Evolutionary conservation across 805 yeast species (phyloP).

Genomic region (Monosporozyma unispora): DNA sequence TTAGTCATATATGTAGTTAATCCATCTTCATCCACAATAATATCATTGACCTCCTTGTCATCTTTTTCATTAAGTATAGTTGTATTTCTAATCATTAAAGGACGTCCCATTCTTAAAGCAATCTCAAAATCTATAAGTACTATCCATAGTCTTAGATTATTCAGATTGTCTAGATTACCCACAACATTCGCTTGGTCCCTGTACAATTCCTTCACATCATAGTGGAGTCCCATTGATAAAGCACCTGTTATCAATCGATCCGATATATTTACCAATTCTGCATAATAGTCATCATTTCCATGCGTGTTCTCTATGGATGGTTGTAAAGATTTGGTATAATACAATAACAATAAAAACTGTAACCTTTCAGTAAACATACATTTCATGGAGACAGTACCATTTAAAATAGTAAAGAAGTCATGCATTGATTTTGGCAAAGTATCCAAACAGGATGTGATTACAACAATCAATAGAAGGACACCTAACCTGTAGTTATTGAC

Average conservation of each 20-base stretch:
- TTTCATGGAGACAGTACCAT: conserved; percentile 23
- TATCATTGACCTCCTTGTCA: background rate
- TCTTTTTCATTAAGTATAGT: conserved; percentile 2
- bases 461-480: conserved; percentile 18
- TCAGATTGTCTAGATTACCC: conserved; percentile 16
- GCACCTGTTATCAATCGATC: conserved; percentile 13
- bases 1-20: background rate
- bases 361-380: conserved; percentile 21
- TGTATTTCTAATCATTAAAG: conserved; percentile 9
- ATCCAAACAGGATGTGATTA: conserved; percentile 10
- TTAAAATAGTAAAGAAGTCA: conserved; percentile 14
- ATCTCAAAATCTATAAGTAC: conserved; percentile 17
- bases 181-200: conserved; percentile 9
- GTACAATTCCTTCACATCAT: conserved; percentile 13
- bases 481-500: conserved; percentile 22
- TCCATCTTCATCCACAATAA: background rate
- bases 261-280: conserved; percentile 7
- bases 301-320: conserved; percentile 22
- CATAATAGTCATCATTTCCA: background rate
- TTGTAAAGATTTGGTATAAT: background rate
- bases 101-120: conserved; percentile 20
- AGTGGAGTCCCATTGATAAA: conserved; percentile 19
- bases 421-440: conserved; percentile 14
- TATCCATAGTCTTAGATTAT: conserved; percentile 22
- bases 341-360: conserved; percentile 19